A percentile compares a stretch with the other conserved stretches of the same genome.
Conservation (phyloP, 1,139 yeast genomes). For the Suhomyces terraborum region DNA sequence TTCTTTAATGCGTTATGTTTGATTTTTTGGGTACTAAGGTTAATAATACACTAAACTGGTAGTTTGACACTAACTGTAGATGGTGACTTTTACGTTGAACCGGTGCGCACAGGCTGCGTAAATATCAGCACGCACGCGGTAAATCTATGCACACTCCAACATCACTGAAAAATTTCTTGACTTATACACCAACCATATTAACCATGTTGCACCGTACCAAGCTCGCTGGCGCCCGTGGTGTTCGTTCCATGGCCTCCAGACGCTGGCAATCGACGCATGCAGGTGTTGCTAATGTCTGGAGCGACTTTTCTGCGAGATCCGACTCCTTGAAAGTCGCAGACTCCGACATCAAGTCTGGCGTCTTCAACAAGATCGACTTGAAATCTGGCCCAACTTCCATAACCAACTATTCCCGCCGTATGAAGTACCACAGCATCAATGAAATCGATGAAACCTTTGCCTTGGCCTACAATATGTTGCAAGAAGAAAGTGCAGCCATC, state of each 20-base stretch:
- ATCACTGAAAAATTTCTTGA: conserved; percentile 7
- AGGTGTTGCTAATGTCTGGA: conserved; percentile 44
- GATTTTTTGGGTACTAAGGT: conserved; percentile 2
- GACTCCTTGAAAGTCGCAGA: conserved; percentile 38
- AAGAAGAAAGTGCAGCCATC: conserved; percentile 40
- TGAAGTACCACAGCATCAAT: conserved; percentile 61
- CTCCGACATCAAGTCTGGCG: conserved; percentile 30
- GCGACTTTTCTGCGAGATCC: conserved; percentile 47
- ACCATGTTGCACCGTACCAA: conserved; percentile 12
- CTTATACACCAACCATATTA: conserved; percentile 1
- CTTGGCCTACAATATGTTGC: conserved; percentile 62
- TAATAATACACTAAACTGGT: conserved; percentile 2
- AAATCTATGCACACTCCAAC: conserved; percentile 1
- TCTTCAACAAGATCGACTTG: conserved; percentile 39
- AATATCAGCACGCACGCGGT: conserved; percentile 5
- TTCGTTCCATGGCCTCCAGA: conserved; percentile 12
- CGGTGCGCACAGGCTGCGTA: conserved; percentile 5
- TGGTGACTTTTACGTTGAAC: not conserved
- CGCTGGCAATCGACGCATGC: conserved; percentile 14
- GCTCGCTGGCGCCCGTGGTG: conserved; percentile 11
- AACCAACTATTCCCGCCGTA: conserved; percentile 20
- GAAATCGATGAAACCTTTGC: conserved; percentile 75
- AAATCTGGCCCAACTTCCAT: conserved; percentile 36
- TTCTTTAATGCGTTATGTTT: conserved; percentile 4
- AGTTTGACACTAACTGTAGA: not conserved